Evolutionary conservation across 2,329 filamentous ascomycete species (phyloP).

Genomic region (Aspergillus fumigatus): DNA sequence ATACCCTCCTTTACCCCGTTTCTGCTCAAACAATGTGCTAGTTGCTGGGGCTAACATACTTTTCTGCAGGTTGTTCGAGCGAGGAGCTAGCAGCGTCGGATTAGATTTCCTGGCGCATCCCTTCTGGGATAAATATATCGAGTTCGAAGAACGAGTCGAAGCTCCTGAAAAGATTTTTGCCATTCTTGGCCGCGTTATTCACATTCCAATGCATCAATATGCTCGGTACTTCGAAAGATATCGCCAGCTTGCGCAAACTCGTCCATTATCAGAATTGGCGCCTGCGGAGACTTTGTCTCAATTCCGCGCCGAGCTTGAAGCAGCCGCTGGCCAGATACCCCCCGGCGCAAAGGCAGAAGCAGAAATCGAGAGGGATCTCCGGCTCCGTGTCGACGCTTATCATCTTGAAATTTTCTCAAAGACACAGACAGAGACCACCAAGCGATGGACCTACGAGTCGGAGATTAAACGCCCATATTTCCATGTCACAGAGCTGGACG

Average conservation of each 20-base stretch:
- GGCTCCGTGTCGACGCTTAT: slow-evolving; percentile 71
- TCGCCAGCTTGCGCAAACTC: slow-evolving; percentile 67
- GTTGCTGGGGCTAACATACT: slow-evolving; percentile 37
- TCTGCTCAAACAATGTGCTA: slow-evolving; percentile 9
- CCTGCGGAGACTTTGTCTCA: slow-evolving; percentile 62
- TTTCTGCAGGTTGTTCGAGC: slow-evolving; percentile 74
- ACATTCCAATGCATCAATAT: slow-evolving; percentile 94
- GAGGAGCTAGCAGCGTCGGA: slow-evolving; percentile 76
- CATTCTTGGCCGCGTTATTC: slow-evolving; percentile 75
- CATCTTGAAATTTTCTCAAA: slow-evolving; percentile 76
- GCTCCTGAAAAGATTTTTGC: slow-evolving; percentile 78
- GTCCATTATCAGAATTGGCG: slow-evolving; percentile 69
- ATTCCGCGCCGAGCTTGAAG: slow-evolving; percentile 67
- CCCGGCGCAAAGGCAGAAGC: slow-evolving; percentile 58
- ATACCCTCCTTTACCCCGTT: slow-evolving; percentile 28
- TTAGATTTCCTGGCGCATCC: slow-evolving; percentile 91
- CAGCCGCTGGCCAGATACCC: slow-evolving; percentile 40
- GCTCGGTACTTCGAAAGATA: slow-evolving; percentile 92
- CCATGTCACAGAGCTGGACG: slow-evolving; percentile 88
- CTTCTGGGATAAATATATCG: slow-evolving; percentile 98
- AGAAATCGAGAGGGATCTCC: slow-evolving; percentile 79
- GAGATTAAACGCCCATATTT: slow-evolving; percentile 96
- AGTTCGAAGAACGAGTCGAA: slow-evolving; percentile 90
- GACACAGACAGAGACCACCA: slow-evolving; percentile 83
- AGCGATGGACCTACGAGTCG: slow-evolving; percentile 90